phyloP scores from a whole-genome alignment of 148 eudicot species.

The Camellia sinensis region DNA sequence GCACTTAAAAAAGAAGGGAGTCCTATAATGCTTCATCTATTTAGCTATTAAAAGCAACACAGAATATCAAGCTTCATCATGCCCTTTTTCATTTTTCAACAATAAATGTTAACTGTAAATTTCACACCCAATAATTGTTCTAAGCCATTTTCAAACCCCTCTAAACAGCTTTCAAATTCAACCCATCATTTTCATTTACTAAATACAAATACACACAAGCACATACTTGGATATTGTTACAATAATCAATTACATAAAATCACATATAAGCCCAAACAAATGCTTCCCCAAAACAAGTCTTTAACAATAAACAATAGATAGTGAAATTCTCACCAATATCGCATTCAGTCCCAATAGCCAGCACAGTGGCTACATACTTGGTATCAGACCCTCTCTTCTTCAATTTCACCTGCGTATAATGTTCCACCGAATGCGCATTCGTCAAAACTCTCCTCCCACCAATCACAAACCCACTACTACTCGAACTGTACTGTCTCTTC shows the following conservation, averaged over 20 bases:
- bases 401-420: slow-evolving; percentile 78
- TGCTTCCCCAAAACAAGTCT: neutral
- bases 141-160: too few species aligned
- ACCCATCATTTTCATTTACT: too few species aligned
- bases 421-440: slow-evolving; percentile 88
- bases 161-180: too few species aligned
- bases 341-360: slow-evolving; percentile 82
- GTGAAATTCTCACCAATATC: slow-evolving; percentile 59
- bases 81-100: too few species aligned
- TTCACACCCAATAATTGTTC: too few species aligned
- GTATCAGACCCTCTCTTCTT: slow-evolving; percentile 90
- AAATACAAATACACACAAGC: neutral
- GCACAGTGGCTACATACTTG: slow-evolving; percentile 76
- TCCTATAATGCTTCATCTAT: neutral
- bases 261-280: neutral
- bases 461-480: slow-evolving; percentile 80
- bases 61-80: too few species aligned
- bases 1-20: neutral
- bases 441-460: slow-evolving; percentile 74
- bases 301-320: neutral
- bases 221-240: neutral
- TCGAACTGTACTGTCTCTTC: slow-evolving; percentile 79
- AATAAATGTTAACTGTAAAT: too few species aligned
- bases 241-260: neutral
- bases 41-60: too few species aligned